Conservation (phyloP, 164 flowering plant species). For the Sedum album region DNA sequence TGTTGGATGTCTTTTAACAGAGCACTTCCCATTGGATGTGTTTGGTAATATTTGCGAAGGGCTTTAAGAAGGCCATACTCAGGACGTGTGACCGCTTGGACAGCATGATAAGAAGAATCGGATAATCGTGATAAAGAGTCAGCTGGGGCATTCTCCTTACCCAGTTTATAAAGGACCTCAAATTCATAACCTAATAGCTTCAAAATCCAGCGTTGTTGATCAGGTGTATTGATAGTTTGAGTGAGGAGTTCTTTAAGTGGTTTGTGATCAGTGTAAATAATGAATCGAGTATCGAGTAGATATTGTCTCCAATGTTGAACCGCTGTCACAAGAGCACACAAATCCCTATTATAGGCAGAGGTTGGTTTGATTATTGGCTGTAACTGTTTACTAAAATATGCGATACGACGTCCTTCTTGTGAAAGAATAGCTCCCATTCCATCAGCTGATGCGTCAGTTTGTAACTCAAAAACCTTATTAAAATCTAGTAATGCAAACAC, state of each 20-base stretch:
- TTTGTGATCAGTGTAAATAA: conserved; percentile 9
- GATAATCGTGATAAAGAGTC: conserved; percentile 8
- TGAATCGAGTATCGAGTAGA: neutral
- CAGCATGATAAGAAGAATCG: neutral
- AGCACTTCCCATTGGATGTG: too few species aligned
- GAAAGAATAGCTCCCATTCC: conserved; percentile 3
- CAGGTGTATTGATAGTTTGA: conserved; percentile 8
- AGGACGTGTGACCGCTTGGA: neutral
- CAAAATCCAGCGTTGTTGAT: conserved; percentile 8
- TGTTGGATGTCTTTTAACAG: too few species aligned
- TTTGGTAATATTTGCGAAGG: neutral
- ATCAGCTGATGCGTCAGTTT: neutral
- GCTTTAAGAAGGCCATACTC: neutral
- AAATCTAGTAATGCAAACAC: conserved; percentile 3
- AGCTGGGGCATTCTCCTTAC: conserved; percentile 10
- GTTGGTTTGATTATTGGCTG: neutral
- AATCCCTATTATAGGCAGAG: neutral
- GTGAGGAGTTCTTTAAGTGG: conserved; percentile 6
- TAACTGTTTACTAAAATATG: neutral
- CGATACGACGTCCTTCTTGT: conserved; percentile 5
- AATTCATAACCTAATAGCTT: neutral
- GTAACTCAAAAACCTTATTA: neutral
- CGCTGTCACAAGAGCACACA: neutral
- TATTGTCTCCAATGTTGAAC: neutral
- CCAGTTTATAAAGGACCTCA: neutral